Evolutionary conservation across 768 basidiomycete genomes (phyloP).

Genomic region (Leccinum incarnatum): DNA sequence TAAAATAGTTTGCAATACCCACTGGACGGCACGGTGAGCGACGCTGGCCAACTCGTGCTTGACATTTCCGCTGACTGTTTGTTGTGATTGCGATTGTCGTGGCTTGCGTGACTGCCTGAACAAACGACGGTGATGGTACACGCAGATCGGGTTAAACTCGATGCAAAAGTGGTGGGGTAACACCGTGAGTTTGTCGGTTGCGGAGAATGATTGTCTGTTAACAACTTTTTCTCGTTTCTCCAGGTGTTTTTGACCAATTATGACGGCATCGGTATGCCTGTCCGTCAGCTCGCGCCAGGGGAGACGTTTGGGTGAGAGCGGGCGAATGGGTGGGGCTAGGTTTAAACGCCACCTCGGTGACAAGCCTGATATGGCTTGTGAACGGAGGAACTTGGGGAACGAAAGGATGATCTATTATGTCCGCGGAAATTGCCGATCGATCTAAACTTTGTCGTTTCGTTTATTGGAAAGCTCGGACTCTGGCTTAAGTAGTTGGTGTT

Average conservation of each 20-base stretch:
- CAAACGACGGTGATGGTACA: not conserved
- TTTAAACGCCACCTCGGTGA: not conserved
- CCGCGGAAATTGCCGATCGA: not conserved
- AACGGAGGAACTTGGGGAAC: not conserved
- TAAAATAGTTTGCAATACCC: slow-evolving; percentile 30
- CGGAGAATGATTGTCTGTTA: not conserved
- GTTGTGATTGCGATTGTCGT: too few species aligned
- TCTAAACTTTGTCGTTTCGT: not conserved
- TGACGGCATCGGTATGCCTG: slow-evolving; percentile 26
- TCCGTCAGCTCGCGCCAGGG: slow-evolving; percentile 22
- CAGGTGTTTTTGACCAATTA: slow-evolving; percentile 24
- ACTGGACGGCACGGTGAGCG: slow-evolving; percentile 12
- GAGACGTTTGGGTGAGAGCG: slow-evolving; percentile 22
- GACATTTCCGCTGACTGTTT: not conserved
- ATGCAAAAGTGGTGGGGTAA: slow-evolving; percentile 32
- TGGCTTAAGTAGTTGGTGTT: not conserved
- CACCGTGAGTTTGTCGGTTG: not conserved
- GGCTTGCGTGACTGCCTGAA: not conserved
- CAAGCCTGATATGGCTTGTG: not conserved
- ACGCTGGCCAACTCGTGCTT: not conserved
- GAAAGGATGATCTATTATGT: not conserved
- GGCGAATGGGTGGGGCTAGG: not conserved
- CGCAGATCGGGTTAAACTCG: slow-evolving; percentile 19
- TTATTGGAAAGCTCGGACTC: not conserved
- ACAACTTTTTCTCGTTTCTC: not conserved